These are phyloP conservation scores for Globisporangium camurandrum DNA, from an alignment of 352 stramenopile genomes.

Conservation along the genomic window DNA sequence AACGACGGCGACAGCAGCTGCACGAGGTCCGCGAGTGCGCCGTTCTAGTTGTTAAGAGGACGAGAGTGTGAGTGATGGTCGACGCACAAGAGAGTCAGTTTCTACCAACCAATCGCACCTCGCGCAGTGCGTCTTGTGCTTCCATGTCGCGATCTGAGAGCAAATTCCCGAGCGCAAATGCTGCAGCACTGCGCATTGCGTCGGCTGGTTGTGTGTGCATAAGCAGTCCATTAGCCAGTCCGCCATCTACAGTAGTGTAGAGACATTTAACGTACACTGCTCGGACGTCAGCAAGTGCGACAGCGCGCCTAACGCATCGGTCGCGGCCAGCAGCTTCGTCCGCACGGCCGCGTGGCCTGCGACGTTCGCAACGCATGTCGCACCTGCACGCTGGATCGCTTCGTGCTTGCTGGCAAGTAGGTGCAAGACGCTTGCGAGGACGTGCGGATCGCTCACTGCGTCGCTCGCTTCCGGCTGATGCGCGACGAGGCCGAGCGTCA, in stretches of 20 bases:
- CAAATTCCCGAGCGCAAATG: constrained; percentile 64
- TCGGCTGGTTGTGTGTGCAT: constrained; percentile 22
- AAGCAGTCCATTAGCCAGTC: constrained; percentile 13
- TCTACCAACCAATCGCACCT: constrained; percentile 13
- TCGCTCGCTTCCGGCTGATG: constrained; percentile 26
- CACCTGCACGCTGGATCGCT: constrained; percentile 45
- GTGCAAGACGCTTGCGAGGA: constrained; percentile 34
- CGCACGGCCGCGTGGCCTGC: constrained; percentile 30
- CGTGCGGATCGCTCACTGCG: constrained; percentile 20
- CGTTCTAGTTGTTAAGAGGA: constrained; percentile 20
- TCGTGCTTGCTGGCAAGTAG: constrained; percentile 48
- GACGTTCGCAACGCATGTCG: constrained; percentile 48
- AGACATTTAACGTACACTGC: constrained; percentile 20
- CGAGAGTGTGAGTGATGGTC: background rate
- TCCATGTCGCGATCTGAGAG: constrained; percentile 48
- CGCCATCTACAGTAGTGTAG: background rate
- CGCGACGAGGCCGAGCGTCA: constrained; percentile 58
- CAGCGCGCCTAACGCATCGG: constrained; percentile 36
- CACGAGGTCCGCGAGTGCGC: constrained; percentile 45
- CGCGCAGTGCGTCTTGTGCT: constrained; percentile 46
- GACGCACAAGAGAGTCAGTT: background rate
- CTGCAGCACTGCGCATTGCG: constrained; percentile 37
- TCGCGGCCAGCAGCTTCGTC: constrained; percentile 30
- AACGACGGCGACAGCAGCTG: constrained; percentile 56
- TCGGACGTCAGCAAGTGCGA: constrained; percentile 39